Evolutionary conservation across 1,284 basidiomycete genomes (phyloP).

Genomic region (Papiliotrema laurentii): DNA sequence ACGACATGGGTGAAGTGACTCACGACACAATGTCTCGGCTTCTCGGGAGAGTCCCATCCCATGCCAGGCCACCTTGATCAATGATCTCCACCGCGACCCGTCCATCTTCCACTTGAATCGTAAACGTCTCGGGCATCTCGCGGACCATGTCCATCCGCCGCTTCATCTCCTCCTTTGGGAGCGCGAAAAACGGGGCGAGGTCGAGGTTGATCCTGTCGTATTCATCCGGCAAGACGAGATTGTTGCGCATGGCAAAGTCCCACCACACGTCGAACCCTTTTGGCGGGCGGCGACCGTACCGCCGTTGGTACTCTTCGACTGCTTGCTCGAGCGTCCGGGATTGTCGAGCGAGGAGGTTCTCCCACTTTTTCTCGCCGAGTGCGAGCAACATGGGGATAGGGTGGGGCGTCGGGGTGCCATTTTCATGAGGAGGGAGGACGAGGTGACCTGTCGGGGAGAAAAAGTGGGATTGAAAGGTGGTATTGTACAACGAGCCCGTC

Average conservation of each 20-base stretch:
- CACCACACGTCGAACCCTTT: slow-evolving; percentile 86
- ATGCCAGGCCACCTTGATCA: slow-evolving; percentile 36
- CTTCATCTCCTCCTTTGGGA: slow-evolving; percentile 67
- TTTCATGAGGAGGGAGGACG: slow-evolving; percentile 25
- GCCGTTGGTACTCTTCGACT: slow-evolving; percentile 66
- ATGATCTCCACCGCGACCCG: slow-evolving; percentile 34
- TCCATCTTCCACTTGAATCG: slow-evolving; percentile 32
- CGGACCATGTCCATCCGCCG: slow-evolving; percentile 57
- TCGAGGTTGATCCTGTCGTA: slow-evolving; percentile 77
- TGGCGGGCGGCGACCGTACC: slow-evolving; percentile 74
- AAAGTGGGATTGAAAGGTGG: slow-evolving; percentile 15
- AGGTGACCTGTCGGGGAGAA: slow-evolving; percentile 44
- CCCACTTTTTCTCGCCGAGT: slow-evolving; percentile 67
- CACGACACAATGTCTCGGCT: slow-evolving; percentile 32
- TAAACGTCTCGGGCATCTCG: slow-evolving; percentile 41
- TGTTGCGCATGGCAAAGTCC: slow-evolving; percentile 64
- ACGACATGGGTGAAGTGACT: slow-evolving; percentile 2
- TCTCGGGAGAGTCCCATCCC: slow-evolving; percentile 39
- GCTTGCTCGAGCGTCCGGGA: slow-evolving; percentile 68
- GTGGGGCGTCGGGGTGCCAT: slow-evolving; percentile 57
- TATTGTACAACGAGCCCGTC: neutral
- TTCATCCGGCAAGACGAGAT: slow-evolving; percentile 79
- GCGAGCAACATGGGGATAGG: slow-evolving; percentile 74
- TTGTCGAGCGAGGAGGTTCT: slow-evolving; percentile 62
- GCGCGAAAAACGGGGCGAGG: slow-evolving; percentile 70